These are phyloP conservation scores for Aspergillus taichungensis DNA, from an alignment of 495 filamentous ascomycete species.

Conservation along the genomic window DNA sequence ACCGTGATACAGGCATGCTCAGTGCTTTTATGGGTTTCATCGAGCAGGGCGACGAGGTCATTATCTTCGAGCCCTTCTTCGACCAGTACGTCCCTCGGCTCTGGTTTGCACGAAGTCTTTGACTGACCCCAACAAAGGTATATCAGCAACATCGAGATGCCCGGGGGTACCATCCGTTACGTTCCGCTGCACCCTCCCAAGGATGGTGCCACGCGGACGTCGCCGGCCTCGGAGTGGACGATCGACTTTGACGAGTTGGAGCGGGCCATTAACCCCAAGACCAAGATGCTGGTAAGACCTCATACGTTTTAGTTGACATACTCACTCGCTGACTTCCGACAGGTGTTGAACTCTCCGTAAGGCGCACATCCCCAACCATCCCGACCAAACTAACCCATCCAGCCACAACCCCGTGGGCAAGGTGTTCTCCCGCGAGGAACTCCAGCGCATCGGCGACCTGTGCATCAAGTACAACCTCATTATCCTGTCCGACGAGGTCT, in stretches of 20 bases:
- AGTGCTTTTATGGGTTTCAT: slow-evolving; percentile 97
- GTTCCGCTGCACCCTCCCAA: slow-evolving; percentile 88
- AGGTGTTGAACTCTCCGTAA: slow-evolving; percentile 41
- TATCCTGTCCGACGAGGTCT: slow-evolving; percentile 93
- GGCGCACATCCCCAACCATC: not conserved
- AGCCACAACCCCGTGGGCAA: slow-evolving; percentile 97
- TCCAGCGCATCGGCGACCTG: slow-evolving; percentile 79
- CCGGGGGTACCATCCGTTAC: slow-evolving; percentile 87
- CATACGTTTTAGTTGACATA: not conserved
- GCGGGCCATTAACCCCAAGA: slow-evolving; percentile 71
- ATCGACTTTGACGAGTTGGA: slow-evolving; percentile 81
- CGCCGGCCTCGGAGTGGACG: slow-evolving; percentile 79
- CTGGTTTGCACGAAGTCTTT: not conserved
- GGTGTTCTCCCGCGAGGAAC: slow-evolving; percentile 75
- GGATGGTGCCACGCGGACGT: slow-evolving; percentile 68
- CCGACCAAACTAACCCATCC: slow-evolving; percentile 1
- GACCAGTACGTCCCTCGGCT: slow-evolving; percentile 60
- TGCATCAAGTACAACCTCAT: slow-evolving; percentile 91
- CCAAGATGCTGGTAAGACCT: slow-evolving; percentile 82
- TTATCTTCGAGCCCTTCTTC: slow-evolving; percentile 97
- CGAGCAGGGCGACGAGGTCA: slow-evolving; percentile 89
- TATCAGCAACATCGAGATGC: slow-evolving; percentile 96
- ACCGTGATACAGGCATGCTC: slow-evolving; percentile 57
- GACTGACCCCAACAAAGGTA: slow-evolving; percentile 38
- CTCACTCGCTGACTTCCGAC: slow-evolving; percentile 5